Base-by-base conservation (phyloP, 2,329 filamentous ascomycete species). In the Cryphonectria naterciae region DNA sequence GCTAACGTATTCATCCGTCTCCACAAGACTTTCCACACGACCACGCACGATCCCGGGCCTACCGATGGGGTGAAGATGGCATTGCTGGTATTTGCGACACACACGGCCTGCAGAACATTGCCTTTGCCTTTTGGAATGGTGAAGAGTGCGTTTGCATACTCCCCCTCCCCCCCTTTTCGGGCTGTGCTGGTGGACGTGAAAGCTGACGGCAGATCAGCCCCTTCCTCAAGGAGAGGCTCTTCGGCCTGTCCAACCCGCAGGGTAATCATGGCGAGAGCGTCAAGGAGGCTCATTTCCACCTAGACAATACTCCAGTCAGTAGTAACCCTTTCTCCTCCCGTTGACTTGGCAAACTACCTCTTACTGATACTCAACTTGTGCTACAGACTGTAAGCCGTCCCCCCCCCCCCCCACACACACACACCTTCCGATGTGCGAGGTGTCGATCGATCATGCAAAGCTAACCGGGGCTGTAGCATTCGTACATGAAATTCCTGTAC, bases 401-500 rank as follows among this genome's bases (percentile, higher is more conserved):
- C 28, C 56, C 73, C n/a, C n/a, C n/a, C 74, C 64, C 32, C 35
- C 7, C 37, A 37, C 10, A 13, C 37, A 39, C 10, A 13, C 37
- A 39, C 37, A 11, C 10, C 37, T 11, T 11, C 37, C 28, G 25
- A n/a, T 28, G 8, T n/a, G 35, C 32, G 32, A 35, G 13, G 28
- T 25, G 19, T 41, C 56, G 46, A 49, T 49, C 28, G 19, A 60
- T 35, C 11, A 70, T 68, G 39, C 15, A 15, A 60, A 67, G 52
- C 67, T 76, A 74, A 78, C 73, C 37, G 11, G 70, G 35, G 68
- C 70, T 72, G 41, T 80, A 95, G 93, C 95, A 98, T 82, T 97
- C 95, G 39, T 98, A 98, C 85, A 98, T 98, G 95, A 98, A 98
- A 81, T 97, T 91, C 78, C 91, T 98, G 75, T 98, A 98, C 88